Evolutionary conservation across 768 basidiomycete genomes (phyloP), one percentile per base, ranked within the genome.

Genomic region (Tylopilus plumbeoviolaceoides): DNA sequence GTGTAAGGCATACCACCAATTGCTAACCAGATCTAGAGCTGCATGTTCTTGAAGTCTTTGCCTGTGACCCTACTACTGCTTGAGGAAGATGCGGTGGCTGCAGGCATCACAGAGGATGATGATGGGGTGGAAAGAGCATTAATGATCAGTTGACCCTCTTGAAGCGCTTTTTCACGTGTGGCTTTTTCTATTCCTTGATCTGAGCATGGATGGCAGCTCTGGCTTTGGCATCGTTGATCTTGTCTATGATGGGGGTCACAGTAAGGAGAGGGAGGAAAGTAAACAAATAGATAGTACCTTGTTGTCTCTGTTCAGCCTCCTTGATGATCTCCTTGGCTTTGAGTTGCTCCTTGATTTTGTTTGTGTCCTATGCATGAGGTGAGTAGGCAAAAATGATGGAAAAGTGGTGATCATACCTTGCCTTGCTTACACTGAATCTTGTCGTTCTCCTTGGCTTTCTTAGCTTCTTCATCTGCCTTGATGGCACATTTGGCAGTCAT

Each of bases 121-220:
- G 73, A n/a, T n/a, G n/a, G n/a, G n/a, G n/a, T 55, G 20, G 70
- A 95, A 66, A n/a, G n/a, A n/a, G n/a, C n/a, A n/a, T n/a, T n/a
- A n/a, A n/a, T n/a, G n/a, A n/a, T n/a, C n/a, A n/a, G n/a, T n/a
- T n/a, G n/a, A n/a, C n/a, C n/a, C n/a, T n/a, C n/a, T n/a, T n/a
- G n/a, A n/a, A n/a, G n/a, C 0, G 94, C 95, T 67, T 98, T 98
- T 71, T 98, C 95, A 44, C 85, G 75, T 0, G 94, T 93, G 2
- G 85, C 77, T 63, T 90, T 94, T 65, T 89, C 93, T 0, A 91
- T 0, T 86, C 90, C 70, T 95, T 94, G 59, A 97, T 95, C 68
- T 97, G 94, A 1, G 89, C 91, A 65, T 92, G 93, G 63, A 98
- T 76, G 0, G 89, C 89, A 4, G 90, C 91, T 57, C 75, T 84